These are phyloP conservation scores for Boechera retrofracta DNA, from an alignment of 345 rosid species.

Conservation along the genomic window DNA sequence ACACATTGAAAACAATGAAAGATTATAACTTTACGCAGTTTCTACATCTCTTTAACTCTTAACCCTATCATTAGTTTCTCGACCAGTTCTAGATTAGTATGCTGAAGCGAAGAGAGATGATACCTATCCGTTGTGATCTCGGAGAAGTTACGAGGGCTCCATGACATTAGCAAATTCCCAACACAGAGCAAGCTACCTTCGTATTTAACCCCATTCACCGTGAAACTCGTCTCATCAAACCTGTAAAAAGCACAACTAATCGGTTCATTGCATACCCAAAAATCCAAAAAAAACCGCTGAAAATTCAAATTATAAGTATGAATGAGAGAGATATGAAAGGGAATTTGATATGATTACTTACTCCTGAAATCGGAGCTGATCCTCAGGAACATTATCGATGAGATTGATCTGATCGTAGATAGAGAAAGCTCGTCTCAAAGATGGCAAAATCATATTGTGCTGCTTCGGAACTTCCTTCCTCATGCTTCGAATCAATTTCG, in stretches of 20 bases:
- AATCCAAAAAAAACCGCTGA: neutral
- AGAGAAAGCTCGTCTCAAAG: conserved; percentile 80
- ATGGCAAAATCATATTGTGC: conserved; percentile 51
- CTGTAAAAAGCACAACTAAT: conserved; percentile 38
- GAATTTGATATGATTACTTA: conserved; percentile 43
- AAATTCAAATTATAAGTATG: neutral
- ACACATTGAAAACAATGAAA: neutral
- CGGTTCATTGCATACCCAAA: neutral
- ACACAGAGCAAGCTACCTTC: conserved; percentile 94
- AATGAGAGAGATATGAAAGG: neutral
- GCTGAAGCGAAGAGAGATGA: neutral
- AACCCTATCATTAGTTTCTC: neutral
- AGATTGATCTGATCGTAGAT: conserved; percentile 91
- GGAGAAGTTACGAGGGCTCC: conserved; percentile 73
- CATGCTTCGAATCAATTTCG: conserved; percentile 36
- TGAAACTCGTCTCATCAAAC: conserved; percentile 81
- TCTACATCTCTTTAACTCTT: neutral
- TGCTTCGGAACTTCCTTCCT: conserved; percentile 26
- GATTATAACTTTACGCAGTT: neutral
- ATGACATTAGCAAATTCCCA: conserved; percentile 80
- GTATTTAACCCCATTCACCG: conserved; percentile 68
- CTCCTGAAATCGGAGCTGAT: conserved; percentile 83
- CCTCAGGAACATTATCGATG: conserved; percentile 78
- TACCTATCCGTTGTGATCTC: conserved; percentile 81
- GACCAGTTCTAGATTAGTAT: neutral